A percentile compares a stretch with the other conserved stretches of the same genome.
These are phyloP conservation scores for Lentinula boryana DNA, from an alignment of 768 basidiomycete genomes.

Conservation along the genomic window DNA sequence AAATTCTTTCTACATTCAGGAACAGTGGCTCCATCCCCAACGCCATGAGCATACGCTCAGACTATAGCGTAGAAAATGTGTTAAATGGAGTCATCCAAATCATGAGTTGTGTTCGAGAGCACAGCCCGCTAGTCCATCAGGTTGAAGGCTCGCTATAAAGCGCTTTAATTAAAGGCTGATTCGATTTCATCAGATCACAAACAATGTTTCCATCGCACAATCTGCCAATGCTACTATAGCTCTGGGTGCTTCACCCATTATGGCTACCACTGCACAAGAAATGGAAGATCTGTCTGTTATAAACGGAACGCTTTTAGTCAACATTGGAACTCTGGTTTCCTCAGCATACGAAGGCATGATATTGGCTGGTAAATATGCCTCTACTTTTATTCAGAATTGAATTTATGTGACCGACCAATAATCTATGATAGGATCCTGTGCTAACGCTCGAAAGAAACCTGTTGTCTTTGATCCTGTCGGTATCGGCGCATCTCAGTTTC, in stretches of 20 bases:
- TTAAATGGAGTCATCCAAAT: slow-evolving; percentile 40
- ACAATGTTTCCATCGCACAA: slow-evolving; percentile 83
- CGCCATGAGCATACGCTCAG: not conserved
- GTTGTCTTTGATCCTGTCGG: slow-evolving; percentile 92
- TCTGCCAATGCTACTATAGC: slow-evolving; percentile 89
- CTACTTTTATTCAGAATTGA: not conserved
- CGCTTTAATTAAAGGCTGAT: not conserved
- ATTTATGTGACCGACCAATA: not conserved
- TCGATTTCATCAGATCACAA: slow-evolving; percentile 67
- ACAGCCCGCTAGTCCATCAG: slow-evolving; percentile 78
- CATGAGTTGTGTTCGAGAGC: slow-evolving; percentile 42
- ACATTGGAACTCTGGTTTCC: slow-evolving; percentile 72
- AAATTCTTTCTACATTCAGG: slow-evolving; percentile 39
- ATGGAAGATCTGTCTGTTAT: slow-evolving; percentile 71
- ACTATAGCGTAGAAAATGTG: slow-evolving; percentile 17
- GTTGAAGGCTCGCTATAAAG: slow-evolving; percentile 23
- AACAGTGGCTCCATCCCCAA: not conserved
- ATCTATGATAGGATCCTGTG: slow-evolving; percentile 34
- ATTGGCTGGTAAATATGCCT: slow-evolving; percentile 46
- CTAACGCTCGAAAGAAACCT: slow-evolving; percentile 66
- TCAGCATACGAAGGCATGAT: slow-evolving; percentile 68
- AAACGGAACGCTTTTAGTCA: slow-evolving; percentile 69
- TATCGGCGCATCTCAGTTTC: slow-evolving; percentile 73
- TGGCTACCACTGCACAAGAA: slow-evolving; percentile 82
- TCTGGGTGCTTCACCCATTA: slow-evolving; percentile 82